Percentiles rank a stretch among this genome's conserved stretches.
phyloP scores from a whole-genome alignment of 2,329 filamentous ascomycete species.

The Bertia moriformis region DNA sequence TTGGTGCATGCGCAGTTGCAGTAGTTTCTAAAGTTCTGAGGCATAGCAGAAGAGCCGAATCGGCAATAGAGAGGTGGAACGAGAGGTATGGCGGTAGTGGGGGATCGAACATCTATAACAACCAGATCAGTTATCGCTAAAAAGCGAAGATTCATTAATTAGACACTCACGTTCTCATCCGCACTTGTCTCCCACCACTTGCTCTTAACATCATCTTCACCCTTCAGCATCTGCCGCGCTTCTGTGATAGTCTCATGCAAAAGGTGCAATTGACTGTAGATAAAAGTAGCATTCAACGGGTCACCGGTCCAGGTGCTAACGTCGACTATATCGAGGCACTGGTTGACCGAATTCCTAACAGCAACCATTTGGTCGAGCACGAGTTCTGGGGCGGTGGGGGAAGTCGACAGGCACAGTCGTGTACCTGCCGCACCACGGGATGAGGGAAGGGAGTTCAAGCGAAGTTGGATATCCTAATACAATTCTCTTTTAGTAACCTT shows the following conservation, averaged over 20 bases:
- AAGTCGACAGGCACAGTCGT: slow-evolving; percentile 27
- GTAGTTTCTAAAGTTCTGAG: slow-evolving; percentile 12
- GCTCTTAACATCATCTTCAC: slow-evolving; percentile 28
- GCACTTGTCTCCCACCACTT: slow-evolving; percentile 39
- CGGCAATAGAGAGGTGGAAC: slow-evolving; percentile 15
- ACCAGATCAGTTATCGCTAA: slow-evolving; percentile 2
- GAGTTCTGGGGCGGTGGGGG: slow-evolving; percentile 15
- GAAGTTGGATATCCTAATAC: slow-evolving; percentile 41
- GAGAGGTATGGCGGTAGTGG: slow-evolving; percentile 39
- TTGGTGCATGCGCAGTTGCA: slow-evolving; percentile 31
- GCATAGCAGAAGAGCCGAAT: not conserved
- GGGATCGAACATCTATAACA: slow-evolving; percentile 35
- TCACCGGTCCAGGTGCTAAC: slow-evolving; percentile 52
- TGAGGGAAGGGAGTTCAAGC: slow-evolving; percentile 29
- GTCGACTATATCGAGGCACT: slow-evolving; percentile 49
- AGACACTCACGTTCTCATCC: slow-evolving; percentile 28
- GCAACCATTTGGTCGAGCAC: slow-evolving; percentile 39
- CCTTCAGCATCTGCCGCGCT: slow-evolving; percentile 42
- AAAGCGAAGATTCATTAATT: no score
- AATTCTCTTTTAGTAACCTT: no score
- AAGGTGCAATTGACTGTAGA: slow-evolving; percentile 44
- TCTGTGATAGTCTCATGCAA: slow-evolving; percentile 46
- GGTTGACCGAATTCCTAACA: slow-evolving; percentile 42
- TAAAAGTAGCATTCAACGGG: slow-evolving; percentile 43
- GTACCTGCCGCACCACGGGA: slow-evolving; percentile 6